Evolutionary conservation across 2,329 filamentous ascomycete species (phyloP).

Genomic region (Ophiostoma ips): DNA sequence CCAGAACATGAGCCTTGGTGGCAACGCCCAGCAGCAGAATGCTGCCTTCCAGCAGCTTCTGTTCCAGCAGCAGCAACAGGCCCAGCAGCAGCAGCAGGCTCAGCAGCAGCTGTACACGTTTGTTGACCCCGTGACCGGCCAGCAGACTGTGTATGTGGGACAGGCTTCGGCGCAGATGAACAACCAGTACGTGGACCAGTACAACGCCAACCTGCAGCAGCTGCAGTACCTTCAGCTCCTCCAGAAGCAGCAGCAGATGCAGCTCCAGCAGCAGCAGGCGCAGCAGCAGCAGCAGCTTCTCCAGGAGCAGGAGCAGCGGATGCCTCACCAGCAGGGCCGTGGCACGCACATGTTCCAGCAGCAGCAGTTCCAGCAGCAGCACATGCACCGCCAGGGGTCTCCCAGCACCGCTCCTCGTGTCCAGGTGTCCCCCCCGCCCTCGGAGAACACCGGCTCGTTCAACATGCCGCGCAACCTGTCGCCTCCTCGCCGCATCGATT

Average conservation of each 20-base stretch:
- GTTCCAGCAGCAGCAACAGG: constrained; percentile 46
- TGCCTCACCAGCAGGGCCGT: constrained; percentile 18
- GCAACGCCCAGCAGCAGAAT: constrained; percentile 30
- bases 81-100: constrained; percentile 43
- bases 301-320: constrained; percentile 25
- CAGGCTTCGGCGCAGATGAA: constrained; percentile 33
- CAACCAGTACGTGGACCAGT: constrained; percentile 30
- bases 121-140: constrained; percentile 75
- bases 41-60: constrained; percentile 46
- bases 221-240: constrained; percentile 20
- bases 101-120: constrained; percentile 54
- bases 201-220: constrained; percentile 23
- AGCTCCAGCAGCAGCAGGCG: constrained; percentile 21
- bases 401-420: constrained; percentile 53
- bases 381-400: constrained; percentile 34
- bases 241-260: constrained; percentile 22
- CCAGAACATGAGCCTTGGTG: constrained; percentile 57
- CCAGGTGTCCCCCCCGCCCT: constrained; percentile 68
- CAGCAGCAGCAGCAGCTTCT: constrained; percentile 30
- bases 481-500: constrained; percentile 53
- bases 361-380: constrained; percentile 13
- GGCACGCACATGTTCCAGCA: constrained; percentile 13
- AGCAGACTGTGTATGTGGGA: constrained; percentile 69
- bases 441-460: constrained; percentile 29
- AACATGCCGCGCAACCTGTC: constrained; percentile 45